Evolutionary conservation across 345 rosid genomes (phyloP).

Genomic region (Tarenaya hassleriana): DNA sequence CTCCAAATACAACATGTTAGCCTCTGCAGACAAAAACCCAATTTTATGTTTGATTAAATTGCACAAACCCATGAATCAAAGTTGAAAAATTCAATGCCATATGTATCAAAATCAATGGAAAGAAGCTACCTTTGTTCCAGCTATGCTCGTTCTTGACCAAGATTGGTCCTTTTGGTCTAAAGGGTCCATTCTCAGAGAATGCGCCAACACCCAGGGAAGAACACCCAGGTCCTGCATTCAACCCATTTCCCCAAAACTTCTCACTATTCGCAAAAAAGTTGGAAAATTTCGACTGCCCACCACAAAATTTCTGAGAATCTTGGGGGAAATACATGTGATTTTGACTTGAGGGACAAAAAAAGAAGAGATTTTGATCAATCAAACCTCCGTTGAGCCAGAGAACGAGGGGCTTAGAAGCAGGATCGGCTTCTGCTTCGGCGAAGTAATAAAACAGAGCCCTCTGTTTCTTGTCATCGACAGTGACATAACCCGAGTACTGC

Average conservation of each 20-base stretch:
- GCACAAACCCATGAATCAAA: not conserved
- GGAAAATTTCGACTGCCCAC: no score
- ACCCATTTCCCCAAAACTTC: not conserved
- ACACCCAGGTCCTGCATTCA: constrained; percentile 67
- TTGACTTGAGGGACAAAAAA: not conserved
- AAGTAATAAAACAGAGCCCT: constrained; percentile 92
- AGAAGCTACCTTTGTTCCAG: constrained; percentile 72
- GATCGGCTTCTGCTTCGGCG: constrained; percentile 76
- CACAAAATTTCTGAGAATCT: no score
- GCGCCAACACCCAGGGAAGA: constrained; percentile 98
- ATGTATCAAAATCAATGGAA: not conserved
- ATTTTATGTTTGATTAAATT: no score
- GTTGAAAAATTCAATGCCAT: constrained; percentile 5
- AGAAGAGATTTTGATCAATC: not conserved
- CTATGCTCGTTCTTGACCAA: constrained; percentile 74
- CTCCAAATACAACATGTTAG: constrained; percentile 88
- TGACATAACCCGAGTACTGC: constrained; percentile 86
- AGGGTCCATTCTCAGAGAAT: constrained; percentile 93
- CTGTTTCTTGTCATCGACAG: constrained; percentile 59
- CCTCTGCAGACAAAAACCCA: constrained; percentile 46
- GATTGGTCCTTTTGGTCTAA: constrained; percentile 75
- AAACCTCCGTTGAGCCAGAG: constrained; percentile 99
- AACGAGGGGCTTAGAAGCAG: constrained; percentile 76
- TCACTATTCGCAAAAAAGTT: no score
- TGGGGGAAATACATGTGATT: not conserved